Evolutionary conservation across 108 stramenopile genomes (phyloP), one percentile per base, ranked within the genome.

Genomic region (Nannochloropsis salina): DNA sequence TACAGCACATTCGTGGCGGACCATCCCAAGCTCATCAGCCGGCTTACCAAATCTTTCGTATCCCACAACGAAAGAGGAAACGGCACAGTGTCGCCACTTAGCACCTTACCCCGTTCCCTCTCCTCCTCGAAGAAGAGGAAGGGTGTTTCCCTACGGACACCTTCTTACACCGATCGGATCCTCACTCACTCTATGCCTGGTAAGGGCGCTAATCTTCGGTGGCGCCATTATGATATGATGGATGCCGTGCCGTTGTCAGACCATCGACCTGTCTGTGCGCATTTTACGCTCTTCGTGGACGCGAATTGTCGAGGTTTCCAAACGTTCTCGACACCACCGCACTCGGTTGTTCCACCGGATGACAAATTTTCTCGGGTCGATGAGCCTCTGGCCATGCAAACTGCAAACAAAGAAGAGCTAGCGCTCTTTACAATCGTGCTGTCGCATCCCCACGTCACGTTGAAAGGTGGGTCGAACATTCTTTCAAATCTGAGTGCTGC

Each of bases 161-260:
- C 61, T 6, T 74, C 61, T 4, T 74, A 74, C 61, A 74, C 61
- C 8, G 61, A 74, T 2, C 61, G 61, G 20, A 74, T 74, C n/a
- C 61, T 74, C 2, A 74, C 61, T 74, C 61, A 74, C n/a, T 74
- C 61, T n/a, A 15, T 74, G 20, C 61, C 61, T 15, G 61, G 61
- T 74, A 74, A 74, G 6, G 61, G 61, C n/a, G 61, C 61, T 74
- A 74, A 74, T 74, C 61, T 74, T n/a, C 61, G 61, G 20, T 74
- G 61, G 61, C 61, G 61, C n/a, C 61, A 74, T 3, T 74, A 74
- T n/a, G 61, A 74, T n/a, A 74, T 74, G 61, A 74, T 74, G 61
- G 61, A 74, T n/a, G 61, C 20, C 61, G 61, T 74, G 61, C 3
- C 20, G 20, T 74, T 74, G 61, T 74, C 61, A 0, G 61, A 74